Evolutionary conservation across 345 rosid genomes (phyloP).

Genomic region (Iberis pinnata): DNA sequence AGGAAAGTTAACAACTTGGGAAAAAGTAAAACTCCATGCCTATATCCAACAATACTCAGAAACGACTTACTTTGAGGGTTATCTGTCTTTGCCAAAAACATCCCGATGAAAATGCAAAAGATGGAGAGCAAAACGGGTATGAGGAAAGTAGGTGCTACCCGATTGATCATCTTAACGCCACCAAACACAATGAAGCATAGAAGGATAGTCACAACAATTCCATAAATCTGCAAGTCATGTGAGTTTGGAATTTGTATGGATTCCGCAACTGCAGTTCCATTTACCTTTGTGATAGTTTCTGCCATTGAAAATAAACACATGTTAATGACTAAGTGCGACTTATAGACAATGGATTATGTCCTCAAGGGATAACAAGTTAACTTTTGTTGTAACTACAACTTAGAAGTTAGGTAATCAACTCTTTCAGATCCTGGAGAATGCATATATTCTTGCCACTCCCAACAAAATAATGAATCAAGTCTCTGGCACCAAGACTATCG

Average conservation of each 20-base stretch:
- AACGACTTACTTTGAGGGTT: slow-evolving; percentile 58
- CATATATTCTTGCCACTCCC: slow-evolving; percentile 12
- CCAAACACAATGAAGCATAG: slow-evolving; percentile 97
- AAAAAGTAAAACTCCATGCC: background rate
- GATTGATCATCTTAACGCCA: slow-evolving; percentile 97
- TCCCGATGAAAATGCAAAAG: slow-evolving; percentile 84
- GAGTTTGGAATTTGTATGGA: slow-evolving; percentile 57
- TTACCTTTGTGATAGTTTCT: slow-evolving; percentile 72
- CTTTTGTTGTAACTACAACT: slow-evolving; percentile 4
- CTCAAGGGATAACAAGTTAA: slow-evolving; percentile 8
- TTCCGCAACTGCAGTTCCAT: slow-evolving; percentile 45
- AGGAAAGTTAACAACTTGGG: slow-evolving; percentile 15
- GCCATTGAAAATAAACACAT: slow-evolving; percentile 25
- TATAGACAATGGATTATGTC: slow-evolving; percentile 2
- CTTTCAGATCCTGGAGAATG: slow-evolving; percentile 1
- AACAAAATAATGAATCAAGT: slow-evolving; percentile 25
- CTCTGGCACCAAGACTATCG: slow-evolving; percentile 10
- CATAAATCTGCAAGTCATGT: slow-evolving; percentile 94
- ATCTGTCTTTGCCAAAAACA: slow-evolving; percentile 58
- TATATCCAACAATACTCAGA: slow-evolving; percentile 5
- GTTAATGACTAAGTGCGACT: slow-evolving; percentile 9
- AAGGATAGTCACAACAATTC: slow-evolving; percentile 79
- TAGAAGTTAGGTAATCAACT: slow-evolving; percentile 5
- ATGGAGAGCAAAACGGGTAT: slow-evolving; percentile 82
- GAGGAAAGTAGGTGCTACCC: slow-evolving; percentile 98